phyloP scores from a whole-genome alignment of 2,329 filamentous ascomycete species.

The Tolypocladium pustulatum region DNA sequence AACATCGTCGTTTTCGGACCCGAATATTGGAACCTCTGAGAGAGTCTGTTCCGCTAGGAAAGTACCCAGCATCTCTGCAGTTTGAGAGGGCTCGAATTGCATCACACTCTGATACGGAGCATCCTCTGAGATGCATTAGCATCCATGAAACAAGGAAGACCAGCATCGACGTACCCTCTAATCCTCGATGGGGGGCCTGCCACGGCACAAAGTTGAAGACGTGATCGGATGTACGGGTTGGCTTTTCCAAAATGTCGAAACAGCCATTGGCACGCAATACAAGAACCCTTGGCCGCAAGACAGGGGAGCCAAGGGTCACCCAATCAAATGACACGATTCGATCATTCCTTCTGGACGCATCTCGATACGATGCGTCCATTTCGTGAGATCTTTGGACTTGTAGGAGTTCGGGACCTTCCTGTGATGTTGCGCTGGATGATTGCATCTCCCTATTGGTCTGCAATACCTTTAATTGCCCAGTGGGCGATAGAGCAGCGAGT shows the following conservation, averaged over 20 bases:
- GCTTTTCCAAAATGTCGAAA: conserved; percentile 53
- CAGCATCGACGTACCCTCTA: conserved; percentile 32
- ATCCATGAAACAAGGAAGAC: background rate
- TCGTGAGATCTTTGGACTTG: conserved; percentile 50
- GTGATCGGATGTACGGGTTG: conserved; percentile 46
- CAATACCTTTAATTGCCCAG: conserved; percentile 52
- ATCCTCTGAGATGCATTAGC: conserved; percentile 27
- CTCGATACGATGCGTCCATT: conserved; percentile 48
- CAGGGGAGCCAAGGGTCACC: conserved; percentile 47
- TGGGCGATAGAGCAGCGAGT: conserved; percentile 50
- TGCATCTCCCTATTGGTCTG: conserved; percentile 46
- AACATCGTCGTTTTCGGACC: conserved; percentile 34
- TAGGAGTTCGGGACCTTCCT: conserved; percentile 47
- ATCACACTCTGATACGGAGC: conserved; percentile 44
- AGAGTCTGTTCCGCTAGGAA: conserved; percentile 43
- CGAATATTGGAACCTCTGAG: conserved; percentile 46
- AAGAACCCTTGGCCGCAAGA: conserved; percentile 45
- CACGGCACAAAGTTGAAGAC: conserved; percentile 51
- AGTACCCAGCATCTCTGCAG: conserved; percentile 41
- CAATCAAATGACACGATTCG: conserved; percentile 60
- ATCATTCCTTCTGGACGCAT: conserved; percentile 41
- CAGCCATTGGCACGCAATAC: conserved; percentile 49
- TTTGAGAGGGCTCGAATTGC: conserved; percentile 46
- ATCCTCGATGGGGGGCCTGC: conserved; percentile 46
- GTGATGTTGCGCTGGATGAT: conserved; percentile 22